Evolutionary conservation across 2,329 filamentous ascomycete species (phyloP).

Genomic region (Nakataea oryzae): DNA sequence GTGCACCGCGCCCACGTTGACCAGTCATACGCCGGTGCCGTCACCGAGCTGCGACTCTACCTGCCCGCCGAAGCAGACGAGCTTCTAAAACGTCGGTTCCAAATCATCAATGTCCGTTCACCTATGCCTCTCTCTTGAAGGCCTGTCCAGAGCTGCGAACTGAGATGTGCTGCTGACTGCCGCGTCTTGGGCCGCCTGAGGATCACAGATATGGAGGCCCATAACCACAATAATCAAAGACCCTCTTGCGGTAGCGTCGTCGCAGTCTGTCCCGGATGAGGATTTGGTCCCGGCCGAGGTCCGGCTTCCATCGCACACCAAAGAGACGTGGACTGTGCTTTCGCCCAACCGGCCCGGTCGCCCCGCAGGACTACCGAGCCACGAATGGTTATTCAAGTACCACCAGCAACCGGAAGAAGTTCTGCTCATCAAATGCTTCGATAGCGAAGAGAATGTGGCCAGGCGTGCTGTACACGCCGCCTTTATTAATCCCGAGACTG

Average conservation of each 20-base stretch:
- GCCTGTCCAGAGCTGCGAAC: neutral
- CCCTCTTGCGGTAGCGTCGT: slow-evolving; percentile 42
- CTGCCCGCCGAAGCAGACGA: slow-evolving; percentile 31
- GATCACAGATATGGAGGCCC: slow-evolving; percentile 29
- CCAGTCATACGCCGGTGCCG: slow-evolving; percentile 36
- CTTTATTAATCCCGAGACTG: slow-evolving; percentile 33
- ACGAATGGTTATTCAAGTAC: slow-evolving; percentile 9
- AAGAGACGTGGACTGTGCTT: slow-evolving; percentile 31
- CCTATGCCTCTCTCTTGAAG: neutral
- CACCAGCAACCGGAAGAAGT: slow-evolving; percentile 8
- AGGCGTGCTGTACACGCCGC: slow-evolving; percentile 41
- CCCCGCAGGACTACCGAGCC: slow-evolving; percentile 9
- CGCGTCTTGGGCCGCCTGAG: too few species aligned
- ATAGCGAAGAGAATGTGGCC: slow-evolving; percentile 27
- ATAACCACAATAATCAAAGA: slow-evolving; percentile 40
- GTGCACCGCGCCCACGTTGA: slow-evolving; percentile 47
- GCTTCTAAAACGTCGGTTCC: slow-evolving; percentile 34
- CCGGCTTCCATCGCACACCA: slow-evolving; percentile 38
- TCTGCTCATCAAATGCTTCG: slow-evolving; percentile 11
- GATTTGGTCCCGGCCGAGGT: slow-evolving; percentile 37
- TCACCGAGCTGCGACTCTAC: slow-evolving; percentile 29
- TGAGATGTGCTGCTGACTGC: neutral
- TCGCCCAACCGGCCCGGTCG: neutral
- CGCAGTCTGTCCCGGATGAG: slow-evolving; percentile 33
- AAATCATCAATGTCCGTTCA: slow-evolving; percentile 36